Base-by-base conservation (phyloP, 2,329 filamentous ascomycete genomes). In the Fusarium sp. region DNA sequence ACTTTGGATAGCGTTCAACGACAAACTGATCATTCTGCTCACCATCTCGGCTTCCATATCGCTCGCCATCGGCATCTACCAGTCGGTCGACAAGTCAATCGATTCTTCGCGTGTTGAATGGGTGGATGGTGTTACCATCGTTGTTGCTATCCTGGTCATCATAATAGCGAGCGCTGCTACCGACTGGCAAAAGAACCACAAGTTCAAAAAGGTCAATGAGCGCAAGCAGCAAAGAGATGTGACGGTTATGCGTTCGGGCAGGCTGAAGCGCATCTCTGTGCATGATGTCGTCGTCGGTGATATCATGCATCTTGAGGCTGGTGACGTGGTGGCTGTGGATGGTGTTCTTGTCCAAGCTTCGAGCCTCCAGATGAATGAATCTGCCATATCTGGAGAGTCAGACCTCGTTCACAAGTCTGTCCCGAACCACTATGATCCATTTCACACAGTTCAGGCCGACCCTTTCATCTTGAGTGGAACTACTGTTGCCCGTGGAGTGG, bases 381-480 rank as follows among this genome's bases (percentile, higher is more conserved):
- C 92, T 14, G 92, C 92, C 2, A 90, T 92, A 8, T 94, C 93
- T 11, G 93, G 93, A 69, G 93, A 95, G 82, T 94, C 92, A 0
- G 92, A 93, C 70, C 81, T 94, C 10, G 84, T 95, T 35, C 91
- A 89, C 77, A 95, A 95, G 81, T 87, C 85, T 2, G 76, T 79
- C 3, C 75, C 87, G 3, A 88, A 90, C 31, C 91, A 93, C 22
- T 91, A 88, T 79, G 86, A 86, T 36, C 87, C 90, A 5, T 85
- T 85, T 17, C 82, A 92, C 36, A 87, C 87, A 77, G 57, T 62
- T 4, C 67, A 71, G 9, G 84, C 92, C 70, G 93, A 95, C 75
- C 93, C 93, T 0, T 96, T 96, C 81, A 94, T 96, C 70, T 85
- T 95, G 5, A 95, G 93, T 24, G 93, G 93, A 53, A 92, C 92